Evolutionary conservation across 2,329 filamentous ascomycete genomes (phyloP).

Genomic region (Phoma sp.): DNA sequence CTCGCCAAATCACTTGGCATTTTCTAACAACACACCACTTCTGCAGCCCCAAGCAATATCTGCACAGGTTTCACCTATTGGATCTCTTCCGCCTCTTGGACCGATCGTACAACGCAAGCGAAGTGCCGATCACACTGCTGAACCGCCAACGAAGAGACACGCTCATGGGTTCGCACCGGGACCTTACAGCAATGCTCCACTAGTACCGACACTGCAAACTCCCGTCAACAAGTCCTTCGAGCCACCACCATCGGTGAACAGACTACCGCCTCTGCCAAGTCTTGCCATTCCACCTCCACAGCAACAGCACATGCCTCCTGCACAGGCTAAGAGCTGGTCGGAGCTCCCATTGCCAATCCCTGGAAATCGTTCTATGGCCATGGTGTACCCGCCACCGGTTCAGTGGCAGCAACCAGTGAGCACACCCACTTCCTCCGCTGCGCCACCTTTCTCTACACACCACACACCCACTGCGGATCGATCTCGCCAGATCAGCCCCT

Average conservation of each 20-base stretch:
- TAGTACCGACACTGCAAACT: slow-evolving; percentile 45
- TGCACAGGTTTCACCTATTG: slow-evolving; percentile 54
- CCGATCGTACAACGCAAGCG: slow-evolving; percentile 61
- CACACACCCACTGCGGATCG: slow-evolving; percentile 44
- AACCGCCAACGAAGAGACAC: slow-evolving; percentile 65
- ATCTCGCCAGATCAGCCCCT: slow-evolving; percentile 61
- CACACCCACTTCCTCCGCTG: slow-evolving; percentile 43
- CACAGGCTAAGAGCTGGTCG: slow-evolving; percentile 51
- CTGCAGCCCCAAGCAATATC: slow-evolving; percentile 52
- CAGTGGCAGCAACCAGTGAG: slow-evolving; percentile 59
- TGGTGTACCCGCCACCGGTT: slow-evolving; percentile 71
- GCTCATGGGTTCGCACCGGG: slow-evolving; percentile 47
- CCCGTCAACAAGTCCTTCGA: slow-evolving; percentile 44
- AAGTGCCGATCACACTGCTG: slow-evolving; percentile 62
- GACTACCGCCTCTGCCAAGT: slow-evolving; percentile 73
- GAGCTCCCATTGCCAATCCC: slow-evolving; percentile 59
- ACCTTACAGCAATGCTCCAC: slow-evolving; percentile 45
- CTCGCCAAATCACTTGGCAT: slow-evolving; percentile 54
- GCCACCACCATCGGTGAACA: slow-evolving; percentile 50
- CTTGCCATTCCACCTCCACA: slow-evolving; percentile 68
- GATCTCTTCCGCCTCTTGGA: slow-evolving; percentile 52
- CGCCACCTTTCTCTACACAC: slow-evolving; percentile 35
- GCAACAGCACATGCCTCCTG: slow-evolving; percentile 30
- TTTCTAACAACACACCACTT: slow-evolving; percentile 50
- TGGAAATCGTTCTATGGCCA: slow-evolving; percentile 74